phyloP scores from a whole-genome alignment of 768 basidiomycete genomes.

The Podaxis mareebaensis region DNA sequence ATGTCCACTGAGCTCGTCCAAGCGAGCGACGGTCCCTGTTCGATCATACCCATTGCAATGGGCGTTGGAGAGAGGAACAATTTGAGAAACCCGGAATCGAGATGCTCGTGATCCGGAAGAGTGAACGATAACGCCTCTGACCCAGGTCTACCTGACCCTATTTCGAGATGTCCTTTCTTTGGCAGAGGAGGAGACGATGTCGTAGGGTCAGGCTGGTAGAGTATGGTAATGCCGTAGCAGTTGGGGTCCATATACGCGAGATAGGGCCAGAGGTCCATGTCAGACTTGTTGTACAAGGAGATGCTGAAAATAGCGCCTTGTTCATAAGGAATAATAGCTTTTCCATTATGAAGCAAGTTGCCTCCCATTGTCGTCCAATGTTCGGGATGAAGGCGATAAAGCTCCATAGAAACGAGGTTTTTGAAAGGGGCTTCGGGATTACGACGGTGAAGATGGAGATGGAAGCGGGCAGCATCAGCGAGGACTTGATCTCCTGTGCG shows the following conservation, averaged over 20 bases:
- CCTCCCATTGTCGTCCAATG: slow-evolving; percentile 43
- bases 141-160: slow-evolving; percentile 43
- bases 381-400: slow-evolving; percentile 48
- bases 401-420: slow-evolving; percentile 51
- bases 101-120: slow-evolving; percentile 34
- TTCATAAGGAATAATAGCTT: slow-evolving; percentile 47
- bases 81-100: slow-evolving; percentile 55
- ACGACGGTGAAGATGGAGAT: slow-evolving; percentile 54
- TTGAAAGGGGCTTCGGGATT: slow-evolving; percentile 49
- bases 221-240: slow-evolving; percentile 50
- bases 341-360: slow-evolving; percentile 49
- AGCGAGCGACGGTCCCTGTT: slow-evolving; percentile 36
- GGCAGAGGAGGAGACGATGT: slow-evolving; percentile 43
- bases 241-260: slow-evolving; percentile 62
- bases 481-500: slow-evolving; percentile 39
- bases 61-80: slow-evolving; percentile 56
- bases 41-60: slow-evolving; percentile 48
- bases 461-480: slow-evolving; percentile 59
- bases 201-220: slow-evolving; percentile 51
- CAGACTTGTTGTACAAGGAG: slow-evolving; percentile 49
- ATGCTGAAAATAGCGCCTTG: slow-evolving; percentile 46
- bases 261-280: slow-evolving; percentile 61
- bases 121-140: slow-evolving; percentile 50
- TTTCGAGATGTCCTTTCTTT: slow-evolving; percentile 36
- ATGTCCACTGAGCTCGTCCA: slow-evolving; percentile 16